Evolutionary conservation across 371 early-diverging fungal species (phyloP).

Genomic region (Mucor indicus): DNA sequence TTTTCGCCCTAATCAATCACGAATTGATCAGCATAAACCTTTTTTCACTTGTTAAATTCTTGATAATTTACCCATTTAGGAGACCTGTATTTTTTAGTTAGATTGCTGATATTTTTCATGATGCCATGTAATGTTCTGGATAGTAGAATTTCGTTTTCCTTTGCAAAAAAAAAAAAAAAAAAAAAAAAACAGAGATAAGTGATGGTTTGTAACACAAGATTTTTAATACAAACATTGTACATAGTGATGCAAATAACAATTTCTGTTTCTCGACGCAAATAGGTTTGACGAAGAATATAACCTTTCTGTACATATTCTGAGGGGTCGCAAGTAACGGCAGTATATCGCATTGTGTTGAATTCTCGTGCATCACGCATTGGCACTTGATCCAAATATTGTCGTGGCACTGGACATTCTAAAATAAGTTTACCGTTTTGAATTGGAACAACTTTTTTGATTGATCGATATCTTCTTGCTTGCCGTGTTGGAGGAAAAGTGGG

Average conservation of each 20-base stretch:
- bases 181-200: no score
- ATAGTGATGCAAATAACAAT: conserved; percentile 86
- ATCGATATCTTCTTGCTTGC: conserved; percentile 44
- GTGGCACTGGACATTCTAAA: conserved; percentile 70
- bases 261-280: conserved; percentile 73
- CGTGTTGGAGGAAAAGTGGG: conserved; percentile 6
- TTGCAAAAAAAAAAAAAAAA: no score
- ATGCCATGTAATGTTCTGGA: conserved; percentile 82
- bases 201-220: no score
- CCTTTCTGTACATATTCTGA: conserved; percentile 68
- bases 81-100: conserved; percentile 73
- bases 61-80: conserved; percentile 50
- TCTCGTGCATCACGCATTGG: conserved; percentile 57
- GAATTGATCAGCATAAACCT: no score
- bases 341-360: conserved; percentile 75
- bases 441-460: conserved; percentile 45
- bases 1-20: conserved; percentile 71
- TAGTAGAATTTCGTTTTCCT: conserved; percentile 86
- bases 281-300: conserved; percentile 80
- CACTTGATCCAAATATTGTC: conserved; percentile 52
- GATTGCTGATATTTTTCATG: conserved; percentile 84
- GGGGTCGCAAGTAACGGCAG: conserved; percentile 75
- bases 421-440: conserved; percentile 70
- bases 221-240: conserved; percentile 79
- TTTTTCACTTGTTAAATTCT: no score